Evolutionary conservation across 345 rosid species (phyloP), one percentile per base, ranked within the genome.

Genomic region (Orychophragmus violaceus): DNA sequence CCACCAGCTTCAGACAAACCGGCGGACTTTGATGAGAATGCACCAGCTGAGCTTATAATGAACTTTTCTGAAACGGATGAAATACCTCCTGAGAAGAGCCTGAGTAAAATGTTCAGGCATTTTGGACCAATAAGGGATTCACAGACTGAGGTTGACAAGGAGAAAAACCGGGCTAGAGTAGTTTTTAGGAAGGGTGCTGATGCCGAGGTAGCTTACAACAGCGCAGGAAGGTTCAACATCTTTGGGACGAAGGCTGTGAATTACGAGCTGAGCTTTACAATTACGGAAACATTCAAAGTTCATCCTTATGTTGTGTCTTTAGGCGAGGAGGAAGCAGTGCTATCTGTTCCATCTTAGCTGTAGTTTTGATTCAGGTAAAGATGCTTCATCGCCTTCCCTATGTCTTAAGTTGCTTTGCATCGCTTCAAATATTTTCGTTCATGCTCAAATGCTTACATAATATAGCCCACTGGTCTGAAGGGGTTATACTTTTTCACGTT

Each of bases 21-120:
- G 1, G 69, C 64, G 19, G 78, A 78, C 21, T 71, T 80, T 68
- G 88, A 85, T 56, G 84, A 78, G 79, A 85, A 64, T 41, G 78
- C 89, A 55, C 96, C 96, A 0, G 96, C 94, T 2, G 97, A 88
- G 70, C 82, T 93, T 66, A 77, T 93, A 39, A 80, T 93, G 87
- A 81, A 78, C 52, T 93, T 93, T 74, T 74, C 94, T 21, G 82
- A 80, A 66, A 75, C 68, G 29, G 85, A 87, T 70, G 71, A 74
- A 27, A 64, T 90, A 72, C 99, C 97, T 76, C 74, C 96, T 14
- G 95, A 88, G 81, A 79, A 70, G 49, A 87, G 73, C 59, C 84
- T 92, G 72, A 86, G 80, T 74, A 90, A 83, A 86, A 90, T 90
- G 87, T 90, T 93, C 63, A 83, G 75, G 77, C 78, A 86, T 58